These are phyloP conservation scores for Trichomonas tenax DNA, from an alignment of 208 protist species.

Conservation along the genomic window DNA sequence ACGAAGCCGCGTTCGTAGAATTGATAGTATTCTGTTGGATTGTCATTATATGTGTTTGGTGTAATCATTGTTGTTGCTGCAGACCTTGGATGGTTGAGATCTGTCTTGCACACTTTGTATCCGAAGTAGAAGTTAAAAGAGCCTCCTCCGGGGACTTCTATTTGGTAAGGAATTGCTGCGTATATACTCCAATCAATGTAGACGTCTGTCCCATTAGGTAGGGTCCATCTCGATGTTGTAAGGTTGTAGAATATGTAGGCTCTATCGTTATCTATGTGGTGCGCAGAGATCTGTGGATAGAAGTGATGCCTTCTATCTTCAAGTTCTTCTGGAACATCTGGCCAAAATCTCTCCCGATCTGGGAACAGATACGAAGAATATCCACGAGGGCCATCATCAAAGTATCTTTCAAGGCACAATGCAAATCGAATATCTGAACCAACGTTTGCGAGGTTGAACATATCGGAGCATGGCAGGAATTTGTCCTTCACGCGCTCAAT, in stretches of 20 bases:
- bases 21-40: not conserved
- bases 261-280: not conserved
- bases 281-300: not conserved
- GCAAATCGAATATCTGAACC: not conserved
- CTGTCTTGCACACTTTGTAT: not conserved
- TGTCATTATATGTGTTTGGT: not conserved
- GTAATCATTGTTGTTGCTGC: not conserved
- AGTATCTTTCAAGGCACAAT: not conserved
- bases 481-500: not conserved
- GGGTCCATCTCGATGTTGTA: not conserved
- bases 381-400: not conserved
- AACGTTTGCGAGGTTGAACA: not conserved
- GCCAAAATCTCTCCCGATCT: not conserved
- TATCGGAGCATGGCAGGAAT: not conserved
- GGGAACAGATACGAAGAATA: not conserved
- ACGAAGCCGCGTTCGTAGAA: not conserved
- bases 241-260: not conserved
- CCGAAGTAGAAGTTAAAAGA: not conserved
- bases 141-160: not conserved
- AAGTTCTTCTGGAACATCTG: not conserved
- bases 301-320: not conserved
- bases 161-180: not conserved
- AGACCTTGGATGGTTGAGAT: not conserved
- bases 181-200: not conserved
- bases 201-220: not conserved